Percentiles rank a stretch among this genome's conserved stretches.
phyloP scores from a whole-genome alignment of 192 early-diverging fungal species.

The Thoreauomyces humboldtii region DNA sequence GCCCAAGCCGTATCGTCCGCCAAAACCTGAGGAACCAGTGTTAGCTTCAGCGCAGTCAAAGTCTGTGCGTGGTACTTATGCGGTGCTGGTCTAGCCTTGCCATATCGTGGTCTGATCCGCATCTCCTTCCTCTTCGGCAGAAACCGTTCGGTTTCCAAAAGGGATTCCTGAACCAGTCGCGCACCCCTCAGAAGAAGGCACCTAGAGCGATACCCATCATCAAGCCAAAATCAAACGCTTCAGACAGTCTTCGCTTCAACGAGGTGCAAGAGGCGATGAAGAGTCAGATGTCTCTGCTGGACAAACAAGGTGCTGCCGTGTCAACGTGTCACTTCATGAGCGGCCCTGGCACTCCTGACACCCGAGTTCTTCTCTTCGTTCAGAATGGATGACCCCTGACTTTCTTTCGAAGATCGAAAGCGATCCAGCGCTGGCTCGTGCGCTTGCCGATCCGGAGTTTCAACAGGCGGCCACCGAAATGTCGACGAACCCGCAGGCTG shows the following conservation, averaged over 20 bases:
- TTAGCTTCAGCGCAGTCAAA: no score
- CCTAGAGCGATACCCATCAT: neutral
- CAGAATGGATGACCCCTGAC: slow-evolving; percentile 45
- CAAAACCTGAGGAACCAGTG: no score
- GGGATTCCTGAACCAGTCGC: no score
- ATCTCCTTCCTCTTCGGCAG: no score
- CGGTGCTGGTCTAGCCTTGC: no score
- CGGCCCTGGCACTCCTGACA: no score
- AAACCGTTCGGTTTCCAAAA: no score
- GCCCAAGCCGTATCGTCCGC: no score
- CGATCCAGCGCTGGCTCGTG: slow-evolving; percentile 32
- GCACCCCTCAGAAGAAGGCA: neutral
- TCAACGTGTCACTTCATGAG: no score
- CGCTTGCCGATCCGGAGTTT: slow-evolving; percentile 41
- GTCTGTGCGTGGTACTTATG: no score
- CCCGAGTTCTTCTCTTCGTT: no score
- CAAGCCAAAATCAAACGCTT: slow-evolving; percentile 3
- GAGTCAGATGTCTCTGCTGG: slow-evolving; percentile 21
- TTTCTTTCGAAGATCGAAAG: slow-evolving; percentile 36
- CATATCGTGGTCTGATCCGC: no score
- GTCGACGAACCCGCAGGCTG: slow-evolving; percentile 31
- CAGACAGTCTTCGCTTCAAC: slow-evolving; percentile 16
- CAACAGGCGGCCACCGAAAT: slow-evolving; percentile 31
- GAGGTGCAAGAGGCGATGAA: slow-evolving; percentile 46
- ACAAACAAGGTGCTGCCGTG: slow-evolving; percentile 16